phyloP scores from a whole-genome alignment of 495 filamentous ascomycete genomes.

The Diplogelasinospora grovesii region DNA sequence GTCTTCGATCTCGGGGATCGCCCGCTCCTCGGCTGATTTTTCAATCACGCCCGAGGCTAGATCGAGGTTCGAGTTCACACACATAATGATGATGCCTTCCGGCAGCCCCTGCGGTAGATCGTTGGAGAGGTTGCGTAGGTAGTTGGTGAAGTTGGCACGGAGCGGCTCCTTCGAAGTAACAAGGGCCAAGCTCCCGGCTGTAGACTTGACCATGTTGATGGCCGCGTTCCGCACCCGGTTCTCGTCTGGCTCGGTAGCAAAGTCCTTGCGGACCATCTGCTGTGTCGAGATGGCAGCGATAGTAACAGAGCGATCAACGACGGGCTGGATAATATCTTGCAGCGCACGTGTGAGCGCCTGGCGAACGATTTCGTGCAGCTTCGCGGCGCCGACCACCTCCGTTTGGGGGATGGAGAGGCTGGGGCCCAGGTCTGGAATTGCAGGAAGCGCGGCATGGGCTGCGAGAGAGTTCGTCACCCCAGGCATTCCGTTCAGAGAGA shows the following conservation, averaged over 20 bases:
- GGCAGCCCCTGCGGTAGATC: constrained; percentile 67
- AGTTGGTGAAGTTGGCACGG: constrained; percentile 91
- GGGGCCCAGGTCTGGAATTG: constrained; percentile 71
- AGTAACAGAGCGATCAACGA: constrained; percentile 93
- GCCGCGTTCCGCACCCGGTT: constrained; percentile 76
- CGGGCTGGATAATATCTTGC: constrained; percentile 90
- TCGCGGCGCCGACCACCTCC: constrained; percentile 60
- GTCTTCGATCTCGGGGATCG: constrained; percentile 87
- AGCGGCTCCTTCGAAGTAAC: constrained; percentile 98
- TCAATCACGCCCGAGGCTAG: constrained; percentile 87
- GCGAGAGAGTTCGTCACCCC: constrained; percentile 66
- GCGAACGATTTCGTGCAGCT: constrained; percentile 75
- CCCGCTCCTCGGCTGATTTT: constrained; percentile 86
- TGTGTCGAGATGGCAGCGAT: constrained; percentile 94
- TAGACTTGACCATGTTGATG: constrained; percentile 83
- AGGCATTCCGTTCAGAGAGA: constrained; percentile 66
- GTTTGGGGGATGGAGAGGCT: constrained; percentile 70
- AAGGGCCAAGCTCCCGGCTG: constrained; percentile 84
- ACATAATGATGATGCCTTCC: constrained; percentile 90
- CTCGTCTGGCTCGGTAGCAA: constrained; percentile 86
- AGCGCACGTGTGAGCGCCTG: constrained; percentile 80
- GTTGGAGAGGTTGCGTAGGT: constrained; percentile 72
- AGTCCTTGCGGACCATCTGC: constrained; percentile 92
- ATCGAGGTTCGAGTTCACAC: constrained; percentile 96
- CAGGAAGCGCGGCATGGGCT: constrained; percentile 61